phyloP scores from a whole-genome alignment of 2,329 filamentous ascomycete genomes.

The Lachnellula willkommii region DNA sequence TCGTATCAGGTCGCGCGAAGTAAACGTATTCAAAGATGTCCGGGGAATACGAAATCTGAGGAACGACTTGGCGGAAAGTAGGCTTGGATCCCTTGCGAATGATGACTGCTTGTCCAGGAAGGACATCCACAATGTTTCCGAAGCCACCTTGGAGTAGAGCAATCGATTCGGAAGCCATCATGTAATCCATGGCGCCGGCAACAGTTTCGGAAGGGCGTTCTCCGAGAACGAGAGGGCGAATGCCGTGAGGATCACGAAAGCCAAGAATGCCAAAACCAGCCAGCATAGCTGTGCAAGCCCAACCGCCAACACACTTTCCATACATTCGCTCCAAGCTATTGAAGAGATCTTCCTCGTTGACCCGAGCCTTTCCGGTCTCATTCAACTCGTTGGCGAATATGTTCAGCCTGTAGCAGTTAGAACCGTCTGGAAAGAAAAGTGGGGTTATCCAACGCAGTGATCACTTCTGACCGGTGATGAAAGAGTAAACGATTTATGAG shows the following conservation, averaged over 20 bases:
- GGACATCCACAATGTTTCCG: constrained; percentile 67
- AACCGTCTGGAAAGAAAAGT: constrained; percentile 36
- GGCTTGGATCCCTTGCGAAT: constrained; percentile 72
- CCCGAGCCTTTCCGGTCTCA: constrained; percentile 73
- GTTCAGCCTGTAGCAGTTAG: constrained; percentile 84
- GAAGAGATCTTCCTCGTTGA: constrained; percentile 74
- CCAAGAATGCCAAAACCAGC: constrained; percentile 75
- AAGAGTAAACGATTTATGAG: no score
- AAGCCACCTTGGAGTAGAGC: constrained; percentile 80
- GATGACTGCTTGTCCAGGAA: constrained; percentile 80
- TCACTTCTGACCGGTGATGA: no score
- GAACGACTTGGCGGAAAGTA: constrained; percentile 68
- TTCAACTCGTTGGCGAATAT: constrained; percentile 79
- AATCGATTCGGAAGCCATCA: constrained; percentile 86
- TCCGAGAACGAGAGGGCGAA: constrained; percentile 76
- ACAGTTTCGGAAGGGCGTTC: constrained; percentile 61
- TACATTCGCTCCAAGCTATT: constrained; percentile 68
- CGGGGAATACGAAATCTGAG: constrained; percentile 65
- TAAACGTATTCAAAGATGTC: constrained; percentile 89
- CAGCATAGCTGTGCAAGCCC: constrained; percentile 76
- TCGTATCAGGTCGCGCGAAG: constrained; percentile 74
- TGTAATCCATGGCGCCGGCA: constrained; percentile 69
- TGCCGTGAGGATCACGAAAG: constrained; percentile 75
- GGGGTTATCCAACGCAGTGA: no score
- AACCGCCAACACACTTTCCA: constrained; percentile 65